A percentile compares a stretch with the other conserved stretches of the same genome.
These are phyloP conservation scores for Trichoderma atrobrunneum DNA, from an alignment of 2,329 filamentous ascomycete genomes.

Conservation along the genomic window DNA sequence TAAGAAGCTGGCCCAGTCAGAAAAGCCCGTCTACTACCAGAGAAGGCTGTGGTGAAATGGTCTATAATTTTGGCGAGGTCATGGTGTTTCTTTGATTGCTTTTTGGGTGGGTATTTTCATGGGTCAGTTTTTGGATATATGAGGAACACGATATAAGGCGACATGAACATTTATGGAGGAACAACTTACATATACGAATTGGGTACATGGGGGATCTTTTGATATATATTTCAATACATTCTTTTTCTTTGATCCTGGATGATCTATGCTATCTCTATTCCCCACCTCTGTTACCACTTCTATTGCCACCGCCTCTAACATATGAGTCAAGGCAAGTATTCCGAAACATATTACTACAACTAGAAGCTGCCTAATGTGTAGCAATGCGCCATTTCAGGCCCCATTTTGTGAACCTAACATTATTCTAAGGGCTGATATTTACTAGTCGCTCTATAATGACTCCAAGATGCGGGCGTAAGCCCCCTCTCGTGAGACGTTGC, in stretches of 20 bases:
- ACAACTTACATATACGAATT: not conserved
- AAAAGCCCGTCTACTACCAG: constrained; percentile 52
- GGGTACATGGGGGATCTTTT: not conserved
- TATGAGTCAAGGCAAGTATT: not conserved
- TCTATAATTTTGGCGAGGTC: too few relatives aligned
- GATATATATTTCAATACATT: not conserved
- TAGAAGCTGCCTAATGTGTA: not conserved
- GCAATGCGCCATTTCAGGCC: not conserved
- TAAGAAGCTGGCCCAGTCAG: constrained; percentile 43
- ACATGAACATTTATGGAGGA: not conserved
- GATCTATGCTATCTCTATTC: not conserved
- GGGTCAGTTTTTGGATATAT: not conserved
- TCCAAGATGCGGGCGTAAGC: not conserved
- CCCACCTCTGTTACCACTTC: not conserved
- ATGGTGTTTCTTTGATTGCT: not conserved
- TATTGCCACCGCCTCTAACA: too few relatives aligned
- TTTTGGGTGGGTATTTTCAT: not conserved
- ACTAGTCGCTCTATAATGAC: not conserved
- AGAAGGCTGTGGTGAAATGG: constrained; percentile 49
- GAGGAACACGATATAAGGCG: not conserved
- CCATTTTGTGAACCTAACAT: not conserved
- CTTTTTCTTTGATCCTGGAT: not conserved
- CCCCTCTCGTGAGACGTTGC: not conserved
- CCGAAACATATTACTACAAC: not conserved
- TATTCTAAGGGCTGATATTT: not conserved